A percentile compares a stretch with the other conserved stretches of the same genome.
Conservation (phyloP, 345 rosid genomes). For the Euphorbia tirucalli region DNA sequence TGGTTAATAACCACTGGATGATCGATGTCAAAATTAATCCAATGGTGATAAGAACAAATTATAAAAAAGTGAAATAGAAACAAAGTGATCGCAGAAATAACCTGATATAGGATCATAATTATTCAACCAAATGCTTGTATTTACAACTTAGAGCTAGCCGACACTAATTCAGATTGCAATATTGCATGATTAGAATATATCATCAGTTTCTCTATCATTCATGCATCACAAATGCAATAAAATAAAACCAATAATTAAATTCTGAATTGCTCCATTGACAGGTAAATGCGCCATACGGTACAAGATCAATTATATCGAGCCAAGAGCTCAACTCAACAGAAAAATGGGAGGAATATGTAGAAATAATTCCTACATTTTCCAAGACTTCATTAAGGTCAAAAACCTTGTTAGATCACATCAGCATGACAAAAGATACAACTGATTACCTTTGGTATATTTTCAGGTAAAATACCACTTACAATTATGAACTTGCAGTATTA, state of each 20-base stretch:
- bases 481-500: background rate
- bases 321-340: conserved; percentile 36
- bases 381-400: conserved; percentile 47
- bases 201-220: background rate
- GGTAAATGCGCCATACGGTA: conserved; percentile 49
- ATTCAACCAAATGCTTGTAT: background rate
- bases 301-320: conserved; percentile 42
- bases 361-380: conserved; percentile 44
- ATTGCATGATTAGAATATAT: background rate
- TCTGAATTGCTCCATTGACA: conserved; percentile 19
- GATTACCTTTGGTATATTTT: conserved; percentile 80
- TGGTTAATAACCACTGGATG: background rate
- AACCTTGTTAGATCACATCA: conserved; percentile 61
- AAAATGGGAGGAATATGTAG: conserved; percentile 59
- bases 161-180: too few species aligned
- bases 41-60: too few species aligned
- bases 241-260: too few species aligned
- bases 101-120: too few species aligned
- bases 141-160: too few species aligned
- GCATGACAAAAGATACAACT: conserved; percentile 59
- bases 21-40: too few species aligned
- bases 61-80: too few species aligned
- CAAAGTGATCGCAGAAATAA: too few species aligned
- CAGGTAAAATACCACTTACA: conserved; percentile 35
- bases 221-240: background rate